Evolutionary conservation across 768 basidiomycete genomes (phyloP), one percentile per base, ranked within the genome.

Genomic region (Suillus sp.): DNA sequence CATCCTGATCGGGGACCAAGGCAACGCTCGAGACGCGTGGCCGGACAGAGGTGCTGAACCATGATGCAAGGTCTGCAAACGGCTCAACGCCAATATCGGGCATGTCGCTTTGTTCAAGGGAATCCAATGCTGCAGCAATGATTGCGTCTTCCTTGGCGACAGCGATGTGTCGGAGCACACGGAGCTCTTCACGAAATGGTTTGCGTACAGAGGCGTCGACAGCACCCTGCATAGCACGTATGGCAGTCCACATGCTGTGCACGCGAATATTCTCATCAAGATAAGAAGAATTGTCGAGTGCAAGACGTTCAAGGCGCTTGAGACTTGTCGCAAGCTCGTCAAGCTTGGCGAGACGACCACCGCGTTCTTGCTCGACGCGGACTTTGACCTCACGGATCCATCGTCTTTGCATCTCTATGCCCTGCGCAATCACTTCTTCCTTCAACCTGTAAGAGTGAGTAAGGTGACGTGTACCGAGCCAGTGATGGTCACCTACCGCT

Each of bases 331-430:
- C 90, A 54, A 99, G 89, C 74, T 96, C 92, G 71, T 96, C 95
- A 38, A 99, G 87, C 76, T 95, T 97, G 51, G 95, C 91, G 11
- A 99, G 84, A 61, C 97, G 91, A 14, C 95, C 95, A 18, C 95
- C 95, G 50, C 97, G 94, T 76, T 99, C 97, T 71, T 94, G 86
- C 77, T 99, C 96, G 62, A 99, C 96, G 66, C 89, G 91, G 57
- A 95, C 84, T 79, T 98, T 97, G 81, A 99, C 89, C 63, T 98
- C 95, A 37, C 93, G 88, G 47, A 99, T 92, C 96, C 96, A 99
- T 60, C 93, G 86, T 57, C 95, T 89, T 74, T 99, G 97, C 27
- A 99, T 87, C 77, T 99, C 97, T 70, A 99, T 95, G 20, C 96
- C 97, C 75, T 99, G 96, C 3, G 95, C 91, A 58, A 99, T 84